Conservation (phyloP, 805 yeast species). For the Crinitomyces ghanaensis region DNA sequence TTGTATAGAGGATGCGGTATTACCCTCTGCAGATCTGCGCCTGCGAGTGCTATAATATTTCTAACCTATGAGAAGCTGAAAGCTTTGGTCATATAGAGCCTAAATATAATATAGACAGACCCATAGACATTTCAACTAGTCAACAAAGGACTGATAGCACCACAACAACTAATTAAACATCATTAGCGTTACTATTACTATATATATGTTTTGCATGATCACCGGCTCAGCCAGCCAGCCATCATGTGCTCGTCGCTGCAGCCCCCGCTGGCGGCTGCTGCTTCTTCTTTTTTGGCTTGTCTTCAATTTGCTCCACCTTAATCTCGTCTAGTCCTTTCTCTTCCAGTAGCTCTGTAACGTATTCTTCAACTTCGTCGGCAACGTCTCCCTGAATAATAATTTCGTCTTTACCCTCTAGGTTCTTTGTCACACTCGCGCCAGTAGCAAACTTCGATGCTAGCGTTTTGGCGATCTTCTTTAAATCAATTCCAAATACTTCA, state of each 20-base stretch:
- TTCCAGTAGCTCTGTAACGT: slow-evolving; percentile 54
- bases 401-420: slow-evolving; percentile 85
- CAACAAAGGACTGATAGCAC: neutral
- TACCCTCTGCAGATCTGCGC: slow-evolving; percentile 70
- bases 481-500: slow-evolving; percentile 78
- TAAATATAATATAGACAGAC: neutral
- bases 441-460: slow-evolving; percentile 93
- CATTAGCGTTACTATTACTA: no score
- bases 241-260: neutral
- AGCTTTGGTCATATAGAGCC: neutral
- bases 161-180: no score
- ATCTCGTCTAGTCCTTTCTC: slow-evolving; percentile 77
- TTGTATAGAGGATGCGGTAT: slow-evolving; percentile 80
- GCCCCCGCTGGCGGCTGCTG: slow-evolving; percentile 4
- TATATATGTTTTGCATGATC: neutral
- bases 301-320: slow-evolving; percentile 82
- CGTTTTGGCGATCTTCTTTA: slow-evolving; percentile 83
- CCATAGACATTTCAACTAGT: neutral
- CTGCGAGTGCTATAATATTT: slow-evolving; percentile 84
- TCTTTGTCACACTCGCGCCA: slow-evolving; percentile 86
- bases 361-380: slow-evolving; percentile 77
- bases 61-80: slow-evolving; percentile 50
- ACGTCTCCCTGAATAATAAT: slow-evolving; percentile 91
- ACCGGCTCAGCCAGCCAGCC: neutral
- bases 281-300: slow-evolving; percentile 61